phyloP scores from a whole-genome alignment of 2,329 filamentous ascomycete species.

The Oidium heveae region DNA sequence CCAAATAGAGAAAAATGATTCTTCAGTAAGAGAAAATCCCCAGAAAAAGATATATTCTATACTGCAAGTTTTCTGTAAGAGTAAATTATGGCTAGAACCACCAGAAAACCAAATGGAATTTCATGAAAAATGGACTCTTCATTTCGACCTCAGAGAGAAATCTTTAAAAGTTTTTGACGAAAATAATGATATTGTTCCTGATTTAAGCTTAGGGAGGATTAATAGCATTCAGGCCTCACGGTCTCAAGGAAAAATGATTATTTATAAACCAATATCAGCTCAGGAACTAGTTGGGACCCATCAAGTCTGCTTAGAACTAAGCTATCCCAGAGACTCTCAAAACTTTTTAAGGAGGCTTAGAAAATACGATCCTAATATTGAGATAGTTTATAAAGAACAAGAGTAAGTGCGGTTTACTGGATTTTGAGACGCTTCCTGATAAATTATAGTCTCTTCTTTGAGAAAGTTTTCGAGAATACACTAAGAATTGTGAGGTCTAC shows the following conservation, averaged over 20 bases:
- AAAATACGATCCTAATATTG: not conserved
- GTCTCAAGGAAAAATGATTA: not conserved
- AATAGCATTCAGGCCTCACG: not conserved
- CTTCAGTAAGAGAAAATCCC: not conserved
- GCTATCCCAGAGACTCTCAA: not conserved
- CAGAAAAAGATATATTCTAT: not conserved
- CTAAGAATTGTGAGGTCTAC: not conserved
- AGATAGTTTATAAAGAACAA: not conserved
- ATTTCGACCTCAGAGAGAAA: not conserved
- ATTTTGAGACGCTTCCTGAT: not conserved
- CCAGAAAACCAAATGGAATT: not conserved
- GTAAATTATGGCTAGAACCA: not conserved
- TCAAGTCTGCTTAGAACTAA: conserved; percentile 1
- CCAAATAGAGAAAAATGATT: not conserved
- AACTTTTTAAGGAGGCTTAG: conserved; percentile 1
- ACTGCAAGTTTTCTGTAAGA: not conserved
- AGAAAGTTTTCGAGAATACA: not conserved
- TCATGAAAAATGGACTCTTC: not conserved
- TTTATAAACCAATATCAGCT: not conserved
- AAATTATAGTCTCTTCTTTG: not conserved
- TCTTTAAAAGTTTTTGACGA: not conserved
- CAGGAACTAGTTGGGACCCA: not conserved
- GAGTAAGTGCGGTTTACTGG: not conserved
- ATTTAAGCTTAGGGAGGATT: not conserved
- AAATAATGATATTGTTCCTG: not conserved